These are phyloP conservation scores for Pleurotus cornucopiae DNA, from an alignment of 768 basidiomycete genomes.

Conservation along the genomic window DNA sequence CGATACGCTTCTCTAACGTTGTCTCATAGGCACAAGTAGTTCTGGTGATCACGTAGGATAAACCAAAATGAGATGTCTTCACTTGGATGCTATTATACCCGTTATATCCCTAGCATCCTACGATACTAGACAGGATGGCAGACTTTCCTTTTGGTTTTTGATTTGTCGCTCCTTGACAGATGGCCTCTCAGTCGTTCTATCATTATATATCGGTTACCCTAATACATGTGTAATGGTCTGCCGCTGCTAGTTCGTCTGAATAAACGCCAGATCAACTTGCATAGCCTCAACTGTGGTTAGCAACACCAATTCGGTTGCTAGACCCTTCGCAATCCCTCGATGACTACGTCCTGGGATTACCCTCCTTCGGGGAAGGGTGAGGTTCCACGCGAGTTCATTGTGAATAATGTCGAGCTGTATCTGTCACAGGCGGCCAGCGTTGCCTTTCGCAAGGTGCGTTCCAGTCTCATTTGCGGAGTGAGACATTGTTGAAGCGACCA, in stretches of 20 bases:
- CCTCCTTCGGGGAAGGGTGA: constrained; percentile 18
- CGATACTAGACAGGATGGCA: not conserved
- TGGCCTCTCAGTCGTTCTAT: not conserved
- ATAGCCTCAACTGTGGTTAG: no score
- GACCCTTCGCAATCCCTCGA: constrained; percentile 12
- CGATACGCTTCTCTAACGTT: constrained; percentile 10
- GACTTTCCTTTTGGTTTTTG: not conserved
- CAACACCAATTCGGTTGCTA: not conserved
- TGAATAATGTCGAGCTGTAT: constrained; percentile 54
- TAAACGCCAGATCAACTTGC: no score
- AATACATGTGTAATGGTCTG: constrained; percentile 4
- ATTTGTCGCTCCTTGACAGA: not conserved
- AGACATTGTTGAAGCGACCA: not conserved
- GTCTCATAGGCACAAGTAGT: constrained; percentile 25
- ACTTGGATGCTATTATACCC: constrained; percentile 30
- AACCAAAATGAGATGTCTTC: constrained; percentile 22
- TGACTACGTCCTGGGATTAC: constrained; percentile 30
- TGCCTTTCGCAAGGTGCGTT: constrained; percentile 53
- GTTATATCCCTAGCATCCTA: not conserved
- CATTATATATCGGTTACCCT: constrained; percentile 7
- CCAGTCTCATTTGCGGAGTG: not conserved
- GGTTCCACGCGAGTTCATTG: constrained; percentile 47
- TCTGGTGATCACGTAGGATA: constrained; percentile 18
- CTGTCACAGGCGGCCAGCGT: constrained; percentile 48
- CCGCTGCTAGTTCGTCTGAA: not conserved